These are phyloP conservation scores for Aplosporella prunicola DNA, from an alignment of 2,329 filamentous ascomycete species.

Conservation along the genomic window DNA sequence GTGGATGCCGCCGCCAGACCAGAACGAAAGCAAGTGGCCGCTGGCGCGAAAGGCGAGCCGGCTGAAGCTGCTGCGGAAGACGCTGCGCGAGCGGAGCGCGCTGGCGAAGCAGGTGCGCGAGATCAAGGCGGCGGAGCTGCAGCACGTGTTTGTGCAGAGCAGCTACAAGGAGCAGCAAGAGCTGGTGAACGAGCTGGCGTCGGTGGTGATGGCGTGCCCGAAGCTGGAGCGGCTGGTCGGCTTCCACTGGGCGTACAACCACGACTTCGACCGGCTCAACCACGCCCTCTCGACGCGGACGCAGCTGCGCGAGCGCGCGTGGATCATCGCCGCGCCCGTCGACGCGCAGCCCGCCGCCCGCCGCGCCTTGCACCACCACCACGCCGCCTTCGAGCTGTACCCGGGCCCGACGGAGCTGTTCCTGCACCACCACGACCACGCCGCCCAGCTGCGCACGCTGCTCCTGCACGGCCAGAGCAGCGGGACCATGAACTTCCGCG, in stretches of 20 bases:
- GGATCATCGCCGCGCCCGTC: constrained; percentile 34
- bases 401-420: constrained; percentile 40
- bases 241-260: constrained; percentile 43
- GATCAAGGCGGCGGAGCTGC: constrained; percentile 43
- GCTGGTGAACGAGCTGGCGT: constrained; percentile 44
- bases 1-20: constrained; percentile 36
- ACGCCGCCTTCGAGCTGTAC: constrained; percentile 33
- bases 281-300: constrained; percentile 47
- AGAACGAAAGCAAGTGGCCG: constrained; percentile 21
- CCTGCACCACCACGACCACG: constrained; percentile 43
- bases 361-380: constrained; percentile 11
- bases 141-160: constrained; percentile 28
- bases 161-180: constrained; percentile 36
- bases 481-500: constrained; percentile 42
- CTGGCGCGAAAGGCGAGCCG: constrained; percentile 40
- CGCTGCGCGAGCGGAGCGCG: constrained; percentile 41
- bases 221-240: constrained; percentile 47
- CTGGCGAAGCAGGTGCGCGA: constrained; percentile 45
- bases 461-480: constrained; percentile 35
- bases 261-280: constrained; percentile 45
- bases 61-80: constrained; percentile 45
- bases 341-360: too few relatives aligned
- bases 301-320: constrained; percentile 46
- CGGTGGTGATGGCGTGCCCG: constrained; percentile 50
- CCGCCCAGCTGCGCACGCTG: constrained; percentile 44